phyloP scores from a whole-genome alignment of 257 asterid genomes.

The Thymus mandschuricus region DNA sequence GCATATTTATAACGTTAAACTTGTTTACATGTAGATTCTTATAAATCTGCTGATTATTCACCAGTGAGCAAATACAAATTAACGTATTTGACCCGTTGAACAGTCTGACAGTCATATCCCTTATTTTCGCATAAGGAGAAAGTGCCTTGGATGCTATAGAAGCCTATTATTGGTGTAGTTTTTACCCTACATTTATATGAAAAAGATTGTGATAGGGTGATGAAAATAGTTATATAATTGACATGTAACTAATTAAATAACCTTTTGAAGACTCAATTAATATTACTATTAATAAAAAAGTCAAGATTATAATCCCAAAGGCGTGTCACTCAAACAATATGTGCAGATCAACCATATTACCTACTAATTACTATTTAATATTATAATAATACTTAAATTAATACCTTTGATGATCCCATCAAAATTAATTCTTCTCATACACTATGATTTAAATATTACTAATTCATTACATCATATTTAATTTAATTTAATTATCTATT shows the following conservation, averaged over 20 bases:
- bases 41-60: no score
- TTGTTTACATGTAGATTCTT: no score
- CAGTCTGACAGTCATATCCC: no score
- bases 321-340: slow-evolving; percentile 45
- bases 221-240: not conserved
- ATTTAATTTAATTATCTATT: not conserved
- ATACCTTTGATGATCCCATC: slow-evolving; percentile 34
- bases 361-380: slow-evolving; percentile 18
- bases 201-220: not conserved
- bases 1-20: no score
- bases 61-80: no score
- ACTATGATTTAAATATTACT: not conserved
- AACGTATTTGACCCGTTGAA: no score
- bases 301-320: slow-evolving; percentile 44
- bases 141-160: no score
- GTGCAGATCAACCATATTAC: slow-evolving; percentile 48
- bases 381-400: slow-evolving; percentile 4
- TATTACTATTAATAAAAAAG: not conserved
- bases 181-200: not conserved
- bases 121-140: no score
- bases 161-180: no score
- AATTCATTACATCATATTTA: not conserved
- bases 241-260: not conserved
- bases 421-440: slow-evolving; percentile 23
- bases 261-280: not conserved